A percentile compares a stretch with the other conserved stretches of the same genome.
Evolutionary conservation across 108 stramenopile species (phyloP).

Genomic region (Fragilaria crotonensis): DNA sequence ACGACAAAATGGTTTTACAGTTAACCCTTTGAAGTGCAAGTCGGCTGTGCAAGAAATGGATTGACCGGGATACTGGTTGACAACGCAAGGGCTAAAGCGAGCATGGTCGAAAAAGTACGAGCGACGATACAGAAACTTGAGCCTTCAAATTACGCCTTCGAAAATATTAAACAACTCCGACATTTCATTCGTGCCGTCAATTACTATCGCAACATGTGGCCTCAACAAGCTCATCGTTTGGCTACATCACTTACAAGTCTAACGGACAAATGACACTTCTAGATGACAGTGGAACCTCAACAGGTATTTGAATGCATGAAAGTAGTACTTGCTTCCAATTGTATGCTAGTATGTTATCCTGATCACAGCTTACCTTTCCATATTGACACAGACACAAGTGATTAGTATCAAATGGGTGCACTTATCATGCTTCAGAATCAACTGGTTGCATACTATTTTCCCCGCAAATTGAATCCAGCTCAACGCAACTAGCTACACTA

Average conservation of each 20-base stretch:
- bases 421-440: slow-evolving; percentile 17
- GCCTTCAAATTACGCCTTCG: no score
- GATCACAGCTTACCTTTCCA: slow-evolving; percentile 26
- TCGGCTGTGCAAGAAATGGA: slow-evolving; percentile 44
- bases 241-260: slow-evolving; percentile 32
- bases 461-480: not conserved
- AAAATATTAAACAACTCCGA: slow-evolving; percentile 16
- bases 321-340: no score
- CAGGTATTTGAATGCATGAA: no score
- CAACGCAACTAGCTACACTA: slow-evolving; percentile 14
- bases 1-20: slow-evolving; percentile 25
- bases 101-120: slow-evolving; percentile 45
- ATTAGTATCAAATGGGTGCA: slow-evolving; percentile 28
- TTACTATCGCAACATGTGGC: slow-evolving; percentile 33
- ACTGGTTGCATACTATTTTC: slow-evolving; percentile 2
- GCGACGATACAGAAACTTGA: no score
- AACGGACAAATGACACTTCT: slow-evolving; percentile 15
- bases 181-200: slow-evolving; percentile 34
- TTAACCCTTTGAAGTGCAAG: slow-evolving; percentile 50
- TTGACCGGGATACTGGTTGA: slow-evolving; percentile 52
- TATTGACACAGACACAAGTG: slow-evolving; percentile 28
- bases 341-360: no score
- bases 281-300: slow-evolving; percentile 21
- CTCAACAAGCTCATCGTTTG: no score
- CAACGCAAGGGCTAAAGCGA: slow-evolving; percentile 34